Conservation (phyloP, 2,329 filamentous ascomycete species). For the Colletotrichum sp. region DNA sequence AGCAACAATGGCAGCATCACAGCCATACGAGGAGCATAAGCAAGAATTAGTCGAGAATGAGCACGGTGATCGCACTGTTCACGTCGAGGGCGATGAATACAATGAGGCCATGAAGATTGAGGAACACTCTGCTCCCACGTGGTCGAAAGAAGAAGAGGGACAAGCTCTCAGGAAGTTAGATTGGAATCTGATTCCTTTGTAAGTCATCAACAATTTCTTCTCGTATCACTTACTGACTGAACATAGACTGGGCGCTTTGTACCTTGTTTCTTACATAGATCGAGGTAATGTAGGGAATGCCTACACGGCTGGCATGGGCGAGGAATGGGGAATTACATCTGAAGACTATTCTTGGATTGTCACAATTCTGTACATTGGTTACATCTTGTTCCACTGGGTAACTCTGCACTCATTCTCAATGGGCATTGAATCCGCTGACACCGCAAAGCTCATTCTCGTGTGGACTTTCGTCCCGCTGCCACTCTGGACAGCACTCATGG, state of each 20-base stretch:
- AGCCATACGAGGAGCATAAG: not conserved
- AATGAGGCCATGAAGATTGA: not conserved
- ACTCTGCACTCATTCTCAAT: too few species aligned
- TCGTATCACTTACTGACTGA: not conserved
- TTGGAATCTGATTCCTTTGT: slow-evolving; percentile 7
- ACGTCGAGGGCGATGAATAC: not conserved
- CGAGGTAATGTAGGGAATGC: slow-evolving; percentile 14
- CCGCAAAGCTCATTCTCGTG: not conserved
- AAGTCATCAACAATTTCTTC: not conserved
- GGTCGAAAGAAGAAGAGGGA: not conserved
- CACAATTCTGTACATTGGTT: slow-evolving; percentile 4
- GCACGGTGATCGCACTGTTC: not conserved
- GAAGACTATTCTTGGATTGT: slow-evolving; percentile 18
- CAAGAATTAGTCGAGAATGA: not conserved
- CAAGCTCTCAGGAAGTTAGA: slow-evolving; percentile 2
- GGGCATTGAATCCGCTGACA: not conserved
- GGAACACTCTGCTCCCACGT: not conserved
- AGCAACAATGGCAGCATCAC: not conserved
- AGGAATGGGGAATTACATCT: slow-evolving; percentile 7
- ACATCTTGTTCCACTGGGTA: slow-evolving; percentile 6
- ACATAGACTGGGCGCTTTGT: not conserved
- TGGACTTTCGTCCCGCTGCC: slow-evolving; percentile 25
- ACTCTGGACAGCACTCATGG: slow-evolving; percentile 21
- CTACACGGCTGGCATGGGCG: slow-evolving; percentile 19
- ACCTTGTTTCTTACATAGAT: slow-evolving; percentile 11